phyloP scores from a whole-genome alignment of 495 filamentous ascomycete species.

The Glonium stellatum region DNA sequence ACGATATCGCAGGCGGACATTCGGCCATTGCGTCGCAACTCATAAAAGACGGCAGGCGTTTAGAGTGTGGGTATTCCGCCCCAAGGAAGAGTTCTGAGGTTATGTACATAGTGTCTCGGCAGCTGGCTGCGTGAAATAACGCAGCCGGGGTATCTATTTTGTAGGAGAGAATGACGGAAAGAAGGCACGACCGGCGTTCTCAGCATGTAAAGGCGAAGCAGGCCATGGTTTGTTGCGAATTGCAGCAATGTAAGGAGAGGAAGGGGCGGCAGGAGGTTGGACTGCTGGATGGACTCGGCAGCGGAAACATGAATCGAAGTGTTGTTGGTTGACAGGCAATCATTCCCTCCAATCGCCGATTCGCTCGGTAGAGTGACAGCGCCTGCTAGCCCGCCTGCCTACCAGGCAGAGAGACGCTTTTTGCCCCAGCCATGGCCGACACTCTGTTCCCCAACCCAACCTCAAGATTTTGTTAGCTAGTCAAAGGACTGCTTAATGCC shows the following conservation, averaged over 20 bases:
- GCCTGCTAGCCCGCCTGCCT: too few species aligned
- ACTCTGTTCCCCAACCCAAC: too few species aligned
- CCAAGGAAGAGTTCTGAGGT: constrained; percentile 21
- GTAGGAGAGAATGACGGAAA: background rate
- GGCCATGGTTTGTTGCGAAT: background rate
- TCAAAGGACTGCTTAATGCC: too few species aligned
- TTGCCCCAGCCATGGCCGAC: too few species aligned
- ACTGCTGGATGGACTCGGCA: too few species aligned
- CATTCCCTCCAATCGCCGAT: too few species aligned
- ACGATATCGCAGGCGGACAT: background rate
- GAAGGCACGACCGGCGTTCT: background rate
- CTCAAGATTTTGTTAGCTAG: too few species aligned
- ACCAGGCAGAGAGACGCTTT: too few species aligned
- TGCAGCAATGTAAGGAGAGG: background rate
- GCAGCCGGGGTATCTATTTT: background rate
- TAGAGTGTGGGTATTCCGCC: background rate
- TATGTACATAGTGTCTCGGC: constrained; percentile 17
- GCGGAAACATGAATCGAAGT: too few species aligned
- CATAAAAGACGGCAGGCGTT: background rate
- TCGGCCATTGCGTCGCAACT: constrained; percentile 12
- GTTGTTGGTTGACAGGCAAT: too few species aligned
- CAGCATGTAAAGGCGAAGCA: background rate
- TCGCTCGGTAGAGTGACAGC: too few species aligned
- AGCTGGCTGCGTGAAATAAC: background rate
- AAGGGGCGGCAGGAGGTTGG: background rate